Conservation (phyloP, 2,329 filamentous ascomycete genomes). For the Xylaria sp. region DNA sequence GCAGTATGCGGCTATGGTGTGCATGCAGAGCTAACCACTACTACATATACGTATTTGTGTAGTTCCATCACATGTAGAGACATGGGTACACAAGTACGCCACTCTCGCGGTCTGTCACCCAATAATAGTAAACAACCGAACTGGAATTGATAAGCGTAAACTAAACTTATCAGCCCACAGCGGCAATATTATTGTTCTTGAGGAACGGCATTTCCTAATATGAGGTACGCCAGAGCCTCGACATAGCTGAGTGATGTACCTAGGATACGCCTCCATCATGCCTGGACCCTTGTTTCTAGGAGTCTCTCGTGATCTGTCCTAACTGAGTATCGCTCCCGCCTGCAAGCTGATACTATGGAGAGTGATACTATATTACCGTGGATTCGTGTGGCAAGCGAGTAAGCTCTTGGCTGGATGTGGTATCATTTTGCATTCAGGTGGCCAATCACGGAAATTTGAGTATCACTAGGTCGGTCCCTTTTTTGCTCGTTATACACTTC, state of each 20-base stretch:
- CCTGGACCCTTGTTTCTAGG: background rate
- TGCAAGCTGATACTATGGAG: background rate
- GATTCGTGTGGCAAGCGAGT: background rate
- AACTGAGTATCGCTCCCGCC: slow-evolving; percentile 8
- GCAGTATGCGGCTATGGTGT: background rate
- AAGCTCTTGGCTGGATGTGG: background rate
- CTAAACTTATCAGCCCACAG: background rate
- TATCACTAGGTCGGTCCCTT: background rate
- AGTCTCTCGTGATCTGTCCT: background rate
- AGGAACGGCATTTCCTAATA: background rate
- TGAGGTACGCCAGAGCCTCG: background rate
- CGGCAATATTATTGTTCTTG: background rate
- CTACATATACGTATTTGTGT: background rate
- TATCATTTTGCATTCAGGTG: background rate
- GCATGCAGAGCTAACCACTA: background rate
- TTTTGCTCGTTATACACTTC: background rate
- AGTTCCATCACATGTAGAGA: slow-evolving; percentile 1
- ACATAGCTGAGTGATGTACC: background rate
- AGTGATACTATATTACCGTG: background rate
- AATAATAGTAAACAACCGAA: background rate
- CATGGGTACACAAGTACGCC: background rate
- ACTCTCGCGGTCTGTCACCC: background rate
- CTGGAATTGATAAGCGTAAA: background rate
- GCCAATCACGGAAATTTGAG: background rate
- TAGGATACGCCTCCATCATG: background rate